Evolutionary conservation across 179 eudicot genomes (phyloP), one percentile per base, ranked within the genome.

Genomic region (Camellia oleifera): DNA sequence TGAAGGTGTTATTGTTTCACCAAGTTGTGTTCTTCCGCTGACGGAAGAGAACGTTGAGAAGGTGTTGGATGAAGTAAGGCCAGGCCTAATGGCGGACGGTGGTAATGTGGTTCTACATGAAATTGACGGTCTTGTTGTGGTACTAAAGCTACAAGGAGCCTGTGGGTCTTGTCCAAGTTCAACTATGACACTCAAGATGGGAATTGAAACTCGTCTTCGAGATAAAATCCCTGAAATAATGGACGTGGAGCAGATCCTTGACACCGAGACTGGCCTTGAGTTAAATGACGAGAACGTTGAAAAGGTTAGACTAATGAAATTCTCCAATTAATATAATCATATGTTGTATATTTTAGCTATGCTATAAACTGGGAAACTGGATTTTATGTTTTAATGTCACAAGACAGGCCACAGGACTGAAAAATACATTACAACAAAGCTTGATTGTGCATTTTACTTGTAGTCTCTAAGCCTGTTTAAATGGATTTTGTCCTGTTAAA

Each of bases 81-180:
- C 99, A 2, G 88, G 93, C 66, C 93, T 95, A 50, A 91, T 95
- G 97, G 99, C 92, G 1, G 99, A 95, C 86, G 99, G 99, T 60
- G 99, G 99, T 13, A 95, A 95, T 75, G 99, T 95, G 44, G 95
- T 88, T 12, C 83, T 95, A 69, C 98, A 95, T 67, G 99, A 95
- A 83, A 92, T 95, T 10, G 99, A 95, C 80, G 99, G 99, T 20
- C 90, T 93, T 45, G 91, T 91, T 5, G 99, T 95, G 46, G 90
- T 93, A 77, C 82, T 95, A 64, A 95, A 95, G 87, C 90, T 95
- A 44, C 94, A 95, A 82, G 99, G 99, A 56, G 99, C 99, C 14
- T 95, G 99, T 80, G 99, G 97, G 11, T 95, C 99, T 18, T 95
- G 99, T 87, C 99, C 99, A 2, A 95, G 99, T 85, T 95, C 99